Conservation (phyloP, 306 rosid genomes). For the Herpetospermum pedunculosum region DNA sequence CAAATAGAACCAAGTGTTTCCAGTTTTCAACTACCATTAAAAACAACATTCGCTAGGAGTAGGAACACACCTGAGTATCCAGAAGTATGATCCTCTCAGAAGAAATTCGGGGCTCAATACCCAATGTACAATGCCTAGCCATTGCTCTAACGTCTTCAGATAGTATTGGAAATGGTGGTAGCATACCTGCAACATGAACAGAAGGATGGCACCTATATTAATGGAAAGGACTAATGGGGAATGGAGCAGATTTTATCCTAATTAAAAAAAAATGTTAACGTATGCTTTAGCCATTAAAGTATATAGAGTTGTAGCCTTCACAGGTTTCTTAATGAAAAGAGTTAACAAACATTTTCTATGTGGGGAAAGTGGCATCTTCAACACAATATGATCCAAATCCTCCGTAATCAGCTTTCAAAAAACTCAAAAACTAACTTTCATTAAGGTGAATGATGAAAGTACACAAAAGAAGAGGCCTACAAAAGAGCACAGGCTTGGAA, state of each 20-base stretch:
- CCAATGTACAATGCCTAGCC: conserved; percentile 79
- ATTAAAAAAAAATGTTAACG: not conserved
- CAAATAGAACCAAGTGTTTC: not conserved
- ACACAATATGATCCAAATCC: not conserved
- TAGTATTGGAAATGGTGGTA: conserved; percentile 56
- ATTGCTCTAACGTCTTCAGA: conserved; percentile 61
- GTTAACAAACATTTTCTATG: not conserved
- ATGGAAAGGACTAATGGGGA: not conserved
- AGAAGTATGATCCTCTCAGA: conserved; percentile 78
- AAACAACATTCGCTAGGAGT: not conserved
- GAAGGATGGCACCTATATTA: not conserved
- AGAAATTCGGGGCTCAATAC: conserved; percentile 80
- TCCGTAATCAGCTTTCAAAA: not conserved
- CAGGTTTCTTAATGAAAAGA: not conserved
- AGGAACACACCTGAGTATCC: conserved; percentile 57
- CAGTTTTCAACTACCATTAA: not conserved
- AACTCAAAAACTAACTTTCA: no score
- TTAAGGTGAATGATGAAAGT: no score
- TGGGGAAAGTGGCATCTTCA: not conserved
- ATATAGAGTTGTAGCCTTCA: not conserved
- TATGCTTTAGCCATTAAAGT: not conserved
- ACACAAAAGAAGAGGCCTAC: no score
- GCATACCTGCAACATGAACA: conserved; percentile 42
- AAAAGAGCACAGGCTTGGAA: no score
- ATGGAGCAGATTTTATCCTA: not conserved